Percentiles rank a stretch among this genome's conserved stretches.
phyloP scores from a whole-genome alignment of 306 rosid genomes.

The Begonia fuchsioides region DNA sequence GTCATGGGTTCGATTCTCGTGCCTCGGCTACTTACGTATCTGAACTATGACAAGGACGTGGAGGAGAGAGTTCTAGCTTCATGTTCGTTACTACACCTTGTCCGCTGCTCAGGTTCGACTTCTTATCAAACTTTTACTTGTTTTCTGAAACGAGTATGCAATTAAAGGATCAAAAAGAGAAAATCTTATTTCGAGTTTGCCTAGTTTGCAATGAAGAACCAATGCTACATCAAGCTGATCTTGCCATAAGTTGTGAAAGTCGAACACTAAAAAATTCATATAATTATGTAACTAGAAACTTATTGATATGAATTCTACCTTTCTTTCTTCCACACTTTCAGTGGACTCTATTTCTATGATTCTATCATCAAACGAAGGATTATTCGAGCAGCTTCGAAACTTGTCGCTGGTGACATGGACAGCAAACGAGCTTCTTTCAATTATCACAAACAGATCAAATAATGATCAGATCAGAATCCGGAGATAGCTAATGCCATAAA shows the following conservation, averaged over 20 bases:
- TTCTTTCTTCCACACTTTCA: slow-evolving; percentile 4
- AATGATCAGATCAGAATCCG: neutral
- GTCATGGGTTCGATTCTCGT: slow-evolving; percentile 38
- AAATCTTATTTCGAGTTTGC: too few relatives aligned
- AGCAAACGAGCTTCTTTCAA: slow-evolving; percentile 46
- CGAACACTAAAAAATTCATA: too few relatives aligned
- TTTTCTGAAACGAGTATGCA: too few relatives aligned
- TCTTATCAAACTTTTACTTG: too few relatives aligned
- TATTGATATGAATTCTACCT: neutral
- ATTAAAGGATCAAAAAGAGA: too few relatives aligned
- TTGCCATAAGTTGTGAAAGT: too few relatives aligned
- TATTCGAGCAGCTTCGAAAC: slow-evolving; percentile 37
- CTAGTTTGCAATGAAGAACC: too few relatives aligned
- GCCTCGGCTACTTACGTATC: slow-evolving; percentile 36
- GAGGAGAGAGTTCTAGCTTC: slow-evolving; percentile 81
- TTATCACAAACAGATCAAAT: slow-evolving; percentile 13
- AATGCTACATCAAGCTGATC: too few relatives aligned
- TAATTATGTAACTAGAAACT: too few relatives aligned
- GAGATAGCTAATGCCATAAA: neutral
- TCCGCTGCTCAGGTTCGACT: slow-evolving; percentile 38
- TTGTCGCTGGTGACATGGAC: slow-evolving; percentile 83
- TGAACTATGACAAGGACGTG: slow-evolving; percentile 42
- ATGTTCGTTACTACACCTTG: slow-evolving; percentile 38
- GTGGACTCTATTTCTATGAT: slow-evolving; percentile 23
- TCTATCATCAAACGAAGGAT: slow-evolving; percentile 21